Percentiles rank a stretch among this genome's conserved stretches.
Conservation (phyloP, 495 filamentous ascomycete species). For the Tuber brumale region DNA sequence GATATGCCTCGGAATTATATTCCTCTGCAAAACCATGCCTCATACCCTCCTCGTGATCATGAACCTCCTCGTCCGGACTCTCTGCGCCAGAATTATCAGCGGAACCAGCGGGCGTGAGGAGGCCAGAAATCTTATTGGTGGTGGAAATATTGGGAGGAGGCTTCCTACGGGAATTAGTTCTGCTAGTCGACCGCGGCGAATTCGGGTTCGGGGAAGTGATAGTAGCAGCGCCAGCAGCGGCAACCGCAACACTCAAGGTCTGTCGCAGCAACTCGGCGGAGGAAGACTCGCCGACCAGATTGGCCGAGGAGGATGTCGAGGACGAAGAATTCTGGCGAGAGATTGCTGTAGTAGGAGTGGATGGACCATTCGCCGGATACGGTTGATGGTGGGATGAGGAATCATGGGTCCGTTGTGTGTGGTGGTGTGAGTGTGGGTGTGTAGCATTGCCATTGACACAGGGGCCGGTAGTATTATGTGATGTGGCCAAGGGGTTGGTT, state of each 20-base stretch:
- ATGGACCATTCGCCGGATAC: slow-evolving; percentile 33
- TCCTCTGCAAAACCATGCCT: slow-evolving; percentile 65
- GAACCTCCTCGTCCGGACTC: slow-evolving; percentile 40
- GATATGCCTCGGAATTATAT: slow-evolving; percentile 56
- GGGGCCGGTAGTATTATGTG: neutral
- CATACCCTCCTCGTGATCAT: slow-evolving; percentile 40
- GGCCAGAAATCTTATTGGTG: slow-evolving; percentile 16
- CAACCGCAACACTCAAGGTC: slow-evolving; percentile 27
- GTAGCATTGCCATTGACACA: neutral
- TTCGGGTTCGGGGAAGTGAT: slow-evolving; percentile 26
- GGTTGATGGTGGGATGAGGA: slow-evolving; percentile 17
- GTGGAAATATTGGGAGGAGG: slow-evolving; percentile 34
- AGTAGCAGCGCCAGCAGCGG: slow-evolving; percentile 21
- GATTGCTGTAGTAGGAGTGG: slow-evolving; percentile 36
- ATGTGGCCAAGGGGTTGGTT: neutral
- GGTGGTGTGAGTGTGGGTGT: neutral
- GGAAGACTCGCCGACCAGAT: slow-evolving; percentile 35
- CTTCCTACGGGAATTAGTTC: slow-evolving; percentile 36
- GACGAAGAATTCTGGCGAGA: slow-evolving; percentile 40
- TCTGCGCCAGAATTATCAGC: slow-evolving; percentile 32
- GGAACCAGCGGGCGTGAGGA: slow-evolving; percentile 35
- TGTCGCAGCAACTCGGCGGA: slow-evolving; percentile 36
- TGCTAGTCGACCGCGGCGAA: slow-evolving; percentile 26
- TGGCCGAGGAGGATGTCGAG: slow-evolving; percentile 34
- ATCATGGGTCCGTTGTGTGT: neutral